Evolutionary conservation across 768 basidiomycete species (phyloP).

Genomic region (Ramaria sp.): DNA sequence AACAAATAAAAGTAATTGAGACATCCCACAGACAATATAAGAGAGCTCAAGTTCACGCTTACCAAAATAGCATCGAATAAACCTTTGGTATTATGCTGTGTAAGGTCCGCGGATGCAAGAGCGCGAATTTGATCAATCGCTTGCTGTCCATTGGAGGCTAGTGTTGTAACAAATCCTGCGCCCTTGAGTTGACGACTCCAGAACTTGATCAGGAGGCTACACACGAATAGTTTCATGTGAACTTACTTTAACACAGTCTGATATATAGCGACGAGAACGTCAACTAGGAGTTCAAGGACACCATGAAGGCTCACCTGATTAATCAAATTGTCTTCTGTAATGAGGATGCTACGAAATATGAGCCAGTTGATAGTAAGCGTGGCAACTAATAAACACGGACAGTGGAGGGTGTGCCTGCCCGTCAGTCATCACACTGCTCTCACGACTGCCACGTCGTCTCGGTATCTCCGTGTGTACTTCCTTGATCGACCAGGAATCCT

Average conservation of each 20-base stretch:
- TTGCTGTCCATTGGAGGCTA: conserved; percentile 17
- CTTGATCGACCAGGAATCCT: background rate
- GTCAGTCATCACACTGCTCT: background rate
- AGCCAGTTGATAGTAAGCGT: background rate
- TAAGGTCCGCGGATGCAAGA: background rate
- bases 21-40: background rate
- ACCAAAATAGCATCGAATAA: conserved; percentile 16
- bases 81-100: background rate
- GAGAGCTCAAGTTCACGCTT: background rate
- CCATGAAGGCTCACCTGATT: conserved; percentile 13
- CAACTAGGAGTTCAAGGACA: background rate
- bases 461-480: background rate
- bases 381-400: background rate
- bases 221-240: background rate
- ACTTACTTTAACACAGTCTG: conserved; percentile 13
- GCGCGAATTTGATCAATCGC: conserved; percentile 15
- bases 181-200: conserved; percentile 16
- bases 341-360: conserved; percentile 12
- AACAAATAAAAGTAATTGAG: background rate
- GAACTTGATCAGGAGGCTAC: background rate
- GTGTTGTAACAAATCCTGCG: conserved; percentile 14
- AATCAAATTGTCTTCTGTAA: conserved; percentile 19
- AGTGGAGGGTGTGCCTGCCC: background rate
- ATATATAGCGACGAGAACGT: background rate
- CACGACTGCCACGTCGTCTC: background rate